A percentile compares a stretch with the other conserved stretches of the same genome.
These are phyloP conservation scores for Cryphonectria naterciae DNA, from an alignment of 2,329 filamentous ascomycete species.

Conservation along the genomic window DNA sequence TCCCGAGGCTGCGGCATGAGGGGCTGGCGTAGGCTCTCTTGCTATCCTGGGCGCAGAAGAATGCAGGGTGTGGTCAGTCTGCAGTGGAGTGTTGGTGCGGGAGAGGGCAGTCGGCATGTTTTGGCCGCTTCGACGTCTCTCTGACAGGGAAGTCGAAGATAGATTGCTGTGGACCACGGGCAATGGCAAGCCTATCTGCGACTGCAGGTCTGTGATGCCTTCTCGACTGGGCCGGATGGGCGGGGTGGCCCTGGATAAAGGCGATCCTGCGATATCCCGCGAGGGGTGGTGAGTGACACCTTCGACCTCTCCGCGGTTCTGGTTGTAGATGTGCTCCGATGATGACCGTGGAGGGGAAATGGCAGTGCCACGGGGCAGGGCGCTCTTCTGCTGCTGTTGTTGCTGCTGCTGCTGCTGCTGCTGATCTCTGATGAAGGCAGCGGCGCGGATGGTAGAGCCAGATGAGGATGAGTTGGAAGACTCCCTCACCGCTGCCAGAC, in stretches of 20 bases:
- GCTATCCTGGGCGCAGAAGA: conserved; percentile 37
- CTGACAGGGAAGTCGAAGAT: conserved; percentile 52
- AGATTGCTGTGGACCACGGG: conserved; percentile 68
- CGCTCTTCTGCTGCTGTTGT: conserved; percentile 44
- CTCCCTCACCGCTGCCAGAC: conserved; percentile 69
- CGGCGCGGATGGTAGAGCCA: conserved; percentile 66
- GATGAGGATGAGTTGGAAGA: conserved; percentile 74
- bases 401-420: conserved; percentile 42
- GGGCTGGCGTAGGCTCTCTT: conserved; percentile 43
- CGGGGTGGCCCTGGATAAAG: conserved; percentile 43
- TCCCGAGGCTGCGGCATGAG: conserved; percentile 29
- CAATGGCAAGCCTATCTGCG: conserved; percentile 55
- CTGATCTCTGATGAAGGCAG: conserved; percentile 50
- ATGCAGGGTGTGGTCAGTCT: conserved; percentile 37
- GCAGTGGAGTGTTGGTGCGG: conserved; percentile 41
- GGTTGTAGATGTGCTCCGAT: conserved; percentile 57
- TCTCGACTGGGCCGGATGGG: conserved; percentile 70
- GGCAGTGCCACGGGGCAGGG: conserved; percentile 54
- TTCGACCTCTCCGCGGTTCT: conserved; percentile 24
- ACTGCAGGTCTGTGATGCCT: conserved; percentile 65
- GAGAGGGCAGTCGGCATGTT: conserved; percentile 11
- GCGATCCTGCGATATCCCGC: conserved; percentile 33
- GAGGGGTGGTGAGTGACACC: conserved; percentile 34
- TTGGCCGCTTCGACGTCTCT: conserved; percentile 49
- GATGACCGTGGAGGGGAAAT: conserved; percentile 67